Evolutionary conservation across 129 eudicot genomes (phyloP), one percentile per base, ranked within the genome.

Genomic region (Tanacetum coccineum): DNA sequence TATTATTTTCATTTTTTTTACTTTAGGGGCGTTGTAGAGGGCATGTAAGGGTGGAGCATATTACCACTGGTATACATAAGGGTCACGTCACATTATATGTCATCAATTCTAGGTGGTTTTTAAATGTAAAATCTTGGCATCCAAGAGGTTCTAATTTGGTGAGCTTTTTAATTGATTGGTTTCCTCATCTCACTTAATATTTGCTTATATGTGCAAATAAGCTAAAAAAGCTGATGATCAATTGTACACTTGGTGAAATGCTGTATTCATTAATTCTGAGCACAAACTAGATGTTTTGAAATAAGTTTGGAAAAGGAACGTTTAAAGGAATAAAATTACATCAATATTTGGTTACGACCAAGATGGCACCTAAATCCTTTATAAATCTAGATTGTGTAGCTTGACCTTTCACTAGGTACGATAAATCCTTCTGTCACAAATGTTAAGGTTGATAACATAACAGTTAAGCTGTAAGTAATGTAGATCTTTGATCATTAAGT

Each of bases 221-320:
- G 45, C 19, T 42, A 17, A 59, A 71, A 75, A 57, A 72, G 57
- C 81, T 19, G 36, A 63, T 59, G 71, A 55, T 70, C 81, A 63
- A 66, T 57, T 78, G 70, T 18, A 72, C 73, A 58, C 78, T 78
- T 66, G 69, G 69, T 72, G 74, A 51, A 68, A 71, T 71, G 56
- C 65, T n/a, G n/a, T n/a, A n/a, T 78, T 57, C 77, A 65, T 78
- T 42, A 66, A 78, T 71, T 76, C n/a, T 72, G 74, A 59, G 72
- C 81, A n/a, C n/a, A n/a, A n/a, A 71, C 72, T 66, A 77, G 58
- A 71, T 59, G 72, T n/a, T n/a, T n/a, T 3, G 55, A 54, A 62
- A 64, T 64, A 68, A 22, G 68, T 13, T 12, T 52, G 64, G 50
- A 71, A 63, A 53, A 51, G 73, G n/a, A n/a, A 66, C 42, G 40